phyloP scores from a whole-genome alignment of 306 rosid species.

The Rosa lucieae region DNA sequence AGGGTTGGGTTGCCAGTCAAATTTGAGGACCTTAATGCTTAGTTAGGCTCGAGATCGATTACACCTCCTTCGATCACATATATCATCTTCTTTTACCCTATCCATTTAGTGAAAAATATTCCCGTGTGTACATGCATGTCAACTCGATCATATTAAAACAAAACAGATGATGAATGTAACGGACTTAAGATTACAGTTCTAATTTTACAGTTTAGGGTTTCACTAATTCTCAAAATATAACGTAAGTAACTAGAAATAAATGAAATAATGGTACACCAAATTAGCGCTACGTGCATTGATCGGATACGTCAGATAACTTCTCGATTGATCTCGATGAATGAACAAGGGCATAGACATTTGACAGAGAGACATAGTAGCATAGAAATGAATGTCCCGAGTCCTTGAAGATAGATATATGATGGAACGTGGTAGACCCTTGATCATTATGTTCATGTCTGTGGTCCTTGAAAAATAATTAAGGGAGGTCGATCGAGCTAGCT shows the following conservation, averaged over 20 bases:
- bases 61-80: too few relatives aligned
- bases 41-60: background rate
- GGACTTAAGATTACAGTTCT: background rate
- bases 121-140: too few relatives aligned
- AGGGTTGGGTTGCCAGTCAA: too few relatives aligned
- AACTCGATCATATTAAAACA: too few relatives aligned
- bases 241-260: background rate
- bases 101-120: too few relatives aligned
- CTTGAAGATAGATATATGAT: conserved; percentile 1
- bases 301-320: background rate
- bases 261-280: background rate
- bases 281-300: background rate
- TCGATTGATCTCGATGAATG: background rate
- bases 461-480: background rate
- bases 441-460: conserved; percentile 11
- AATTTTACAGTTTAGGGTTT: background rate
- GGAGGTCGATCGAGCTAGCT: background rate
- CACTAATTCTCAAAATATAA: background rate
- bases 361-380: background rate
- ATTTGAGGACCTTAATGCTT: too few relatives aligned
- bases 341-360: background rate
- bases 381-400: conserved; percentile 1
- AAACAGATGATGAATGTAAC: too few relatives aligned
- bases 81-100: too few relatives aligned
- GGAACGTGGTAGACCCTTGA: conserved; percentile 9